phyloP scores from a whole-genome alignment of 148 eudicot genomes.

The Fallopia convolvulus region DNA sequence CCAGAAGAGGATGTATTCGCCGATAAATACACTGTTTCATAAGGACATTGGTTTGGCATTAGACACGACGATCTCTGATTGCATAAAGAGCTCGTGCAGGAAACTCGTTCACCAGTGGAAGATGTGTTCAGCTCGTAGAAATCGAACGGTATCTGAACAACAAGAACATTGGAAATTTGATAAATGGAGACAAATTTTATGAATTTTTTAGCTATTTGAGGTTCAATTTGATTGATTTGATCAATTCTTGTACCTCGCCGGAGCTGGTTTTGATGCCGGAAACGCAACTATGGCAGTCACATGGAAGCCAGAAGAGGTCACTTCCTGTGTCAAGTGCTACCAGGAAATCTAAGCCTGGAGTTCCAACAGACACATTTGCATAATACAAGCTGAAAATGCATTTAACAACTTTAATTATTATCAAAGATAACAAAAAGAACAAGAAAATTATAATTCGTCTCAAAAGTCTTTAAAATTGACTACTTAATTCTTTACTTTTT shows the following conservation, averaged over 20 bases:
- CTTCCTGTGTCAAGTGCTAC: slow-evolving; percentile 97
- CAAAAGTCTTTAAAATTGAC: too few relatives aligned
- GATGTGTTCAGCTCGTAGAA: slow-evolving; percentile 64
- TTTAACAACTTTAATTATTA: neutral
- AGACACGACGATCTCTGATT: neutral
- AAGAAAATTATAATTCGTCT: neutral
- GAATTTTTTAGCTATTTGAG: neutral
- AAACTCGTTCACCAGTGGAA: slow-evolving; percentile 45
- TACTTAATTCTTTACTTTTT: too few relatives aligned
- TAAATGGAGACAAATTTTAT: neutral
- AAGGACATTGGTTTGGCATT: slow-evolving; percentile 39
- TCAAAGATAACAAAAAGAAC: neutral
- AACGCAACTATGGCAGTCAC: slow-evolving; percentile 67
- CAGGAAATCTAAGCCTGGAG: slow-evolving; percentile 53
- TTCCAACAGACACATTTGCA: slow-evolving; percentile 74
- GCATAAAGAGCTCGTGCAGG: slow-evolving; percentile 56
- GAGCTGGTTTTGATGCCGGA: slow-evolving; percentile 28
- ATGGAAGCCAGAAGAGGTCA: slow-evolving; percentile 86
- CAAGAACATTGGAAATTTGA: neutral
- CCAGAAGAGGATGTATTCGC: slow-evolving; percentile 67
- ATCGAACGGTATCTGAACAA: slow-evolving; percentile 19
- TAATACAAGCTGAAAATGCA: slow-evolving; percentile 64
- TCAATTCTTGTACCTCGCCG: slow-evolving; percentile 36
- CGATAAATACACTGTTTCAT: slow-evolving; percentile 47
- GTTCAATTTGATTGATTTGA: neutral